Conservation (phyloP, 805 yeast genomes). For the Ogataea pilisensis region DNA sequence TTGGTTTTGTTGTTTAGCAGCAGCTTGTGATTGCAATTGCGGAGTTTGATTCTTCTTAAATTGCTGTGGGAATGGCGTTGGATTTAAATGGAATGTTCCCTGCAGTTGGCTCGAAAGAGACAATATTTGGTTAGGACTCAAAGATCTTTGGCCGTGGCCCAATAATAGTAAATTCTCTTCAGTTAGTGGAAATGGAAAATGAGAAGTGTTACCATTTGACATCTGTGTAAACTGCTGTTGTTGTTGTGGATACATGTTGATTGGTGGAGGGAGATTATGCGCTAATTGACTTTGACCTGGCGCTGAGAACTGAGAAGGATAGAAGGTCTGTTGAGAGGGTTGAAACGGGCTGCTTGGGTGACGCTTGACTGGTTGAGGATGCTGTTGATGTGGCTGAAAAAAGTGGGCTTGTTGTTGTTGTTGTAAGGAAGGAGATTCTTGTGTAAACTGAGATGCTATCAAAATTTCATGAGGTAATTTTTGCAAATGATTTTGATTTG, state of each 20-base stretch:
- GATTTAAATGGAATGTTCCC: background rate
- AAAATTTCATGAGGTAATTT: conserved; percentile 1
- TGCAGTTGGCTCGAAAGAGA: background rate
- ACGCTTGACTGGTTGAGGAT: background rate
- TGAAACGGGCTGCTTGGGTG: conserved; percentile 1
- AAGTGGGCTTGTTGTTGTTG: background rate
- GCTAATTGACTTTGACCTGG: background rate
- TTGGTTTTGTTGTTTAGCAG: conserved; percentile 6
- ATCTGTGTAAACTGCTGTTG: conserved; percentile 1
- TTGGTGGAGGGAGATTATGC: background rate
- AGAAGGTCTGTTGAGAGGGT: background rate
- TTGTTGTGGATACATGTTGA: background rate
- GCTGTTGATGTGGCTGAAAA: background rate
- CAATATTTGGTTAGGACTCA: background rate
- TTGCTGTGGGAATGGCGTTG: background rate
- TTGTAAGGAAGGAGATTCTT: background rate
- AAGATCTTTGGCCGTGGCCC: conserved; percentile 2
- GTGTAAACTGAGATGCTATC: background rate
- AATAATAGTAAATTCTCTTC: conserved; percentile 35
- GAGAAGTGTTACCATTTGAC: background rate
- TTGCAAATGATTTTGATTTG: background rate
- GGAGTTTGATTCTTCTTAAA: background rate
- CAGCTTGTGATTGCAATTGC: conserved; percentile 3
- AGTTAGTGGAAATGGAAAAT: conserved; percentile 27
- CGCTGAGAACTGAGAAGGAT: background rate